Conservation (phyloP, 2,329 filamentous ascomycete genomes). For the Dactylellina sp. region DNA sequence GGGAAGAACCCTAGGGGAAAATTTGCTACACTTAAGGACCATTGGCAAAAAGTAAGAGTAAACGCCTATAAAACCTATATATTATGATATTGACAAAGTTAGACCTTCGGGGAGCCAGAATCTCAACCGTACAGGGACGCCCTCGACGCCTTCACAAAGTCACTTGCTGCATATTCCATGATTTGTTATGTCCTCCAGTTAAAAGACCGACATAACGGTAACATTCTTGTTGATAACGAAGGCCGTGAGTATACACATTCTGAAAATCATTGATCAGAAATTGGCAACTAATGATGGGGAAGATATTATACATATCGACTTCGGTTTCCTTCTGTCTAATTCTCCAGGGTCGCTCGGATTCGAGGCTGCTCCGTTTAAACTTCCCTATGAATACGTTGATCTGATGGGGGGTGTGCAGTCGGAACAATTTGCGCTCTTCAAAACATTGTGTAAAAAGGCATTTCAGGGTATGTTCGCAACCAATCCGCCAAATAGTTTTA, state of each 20-base stretch:
- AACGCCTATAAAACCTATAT: background rate
- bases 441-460: constrained; percentile 81
- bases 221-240: constrained; percentile 85
- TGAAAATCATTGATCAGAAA: background rate
- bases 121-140: constrained; percentile 77
- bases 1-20: constrained; percentile 79
- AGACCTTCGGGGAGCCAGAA: constrained; percentile 76
- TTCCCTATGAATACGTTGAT: constrained; percentile 87
- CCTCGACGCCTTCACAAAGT: constrained; percentile 81
- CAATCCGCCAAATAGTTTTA: background rate
- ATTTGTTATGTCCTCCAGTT: constrained; percentile 86
- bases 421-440: constrained; percentile 79
- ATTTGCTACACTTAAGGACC: constrained; percentile 83
- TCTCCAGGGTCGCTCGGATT: constrained; percentile 86
- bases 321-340: constrained; percentile 90
- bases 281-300: constrained; percentile 4
- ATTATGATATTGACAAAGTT: constrained; percentile 24
- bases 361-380: constrained; percentile 86
- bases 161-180: constrained; percentile 85
- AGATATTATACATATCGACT: constrained; percentile 87
- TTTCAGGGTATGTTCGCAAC: constrained; percentile 74
- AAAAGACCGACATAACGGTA: constrained; percentile 87
- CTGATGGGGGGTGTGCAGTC: constrained; percentile 80
- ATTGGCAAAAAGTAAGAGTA: constrained; percentile 74
- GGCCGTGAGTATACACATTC: constrained; percentile 67